These are phyloP conservation scores for Luffa aegyptiaca DNA, from an alignment of 306 rosid species.

Conservation along the genomic window DNA sequence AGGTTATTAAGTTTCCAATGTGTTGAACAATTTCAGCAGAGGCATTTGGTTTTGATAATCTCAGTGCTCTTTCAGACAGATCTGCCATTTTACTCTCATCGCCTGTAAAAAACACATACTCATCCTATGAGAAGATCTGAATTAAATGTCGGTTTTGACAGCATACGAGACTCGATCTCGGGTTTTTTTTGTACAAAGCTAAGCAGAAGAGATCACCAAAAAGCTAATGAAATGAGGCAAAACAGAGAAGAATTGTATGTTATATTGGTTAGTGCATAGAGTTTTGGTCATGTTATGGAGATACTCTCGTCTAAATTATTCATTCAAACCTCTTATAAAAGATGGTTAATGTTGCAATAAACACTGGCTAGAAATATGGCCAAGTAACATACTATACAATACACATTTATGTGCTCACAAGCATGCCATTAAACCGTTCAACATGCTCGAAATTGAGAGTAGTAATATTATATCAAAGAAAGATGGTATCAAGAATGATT, in stretches of 20 bases:
- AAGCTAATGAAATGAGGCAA: neutral
- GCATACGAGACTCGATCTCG: neutral
- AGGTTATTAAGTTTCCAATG: conserved; percentile 37
- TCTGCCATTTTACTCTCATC: conserved; percentile 54
- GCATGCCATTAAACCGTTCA: neutral
- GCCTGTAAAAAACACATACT: conserved; percentile 22
- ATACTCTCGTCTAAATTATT: neutral
- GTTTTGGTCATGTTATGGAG: neutral
- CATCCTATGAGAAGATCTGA: neutral
- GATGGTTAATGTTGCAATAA: neutral
- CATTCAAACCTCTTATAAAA: neutral
- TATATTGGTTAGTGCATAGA: neutral
- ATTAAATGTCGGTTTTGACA: neutral
- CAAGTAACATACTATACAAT: neutral
- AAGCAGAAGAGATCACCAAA: neutral
- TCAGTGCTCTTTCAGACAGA: conserved; percentile 67
- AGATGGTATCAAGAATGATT: neutral
- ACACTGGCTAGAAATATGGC: neutral
- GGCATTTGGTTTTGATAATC: conserved; percentile 53
- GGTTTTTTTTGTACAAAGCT: neutral
- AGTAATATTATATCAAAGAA: neutral
- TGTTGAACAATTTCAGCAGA: conserved; percentile 47
- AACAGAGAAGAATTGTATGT: neutral
- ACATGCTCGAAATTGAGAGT: neutral
- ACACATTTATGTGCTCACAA: neutral